A percentile compares a stretch with the other conserved stretches of the same genome.
Evolutionary conservation across 768 basidiomycete species (phyloP).

Genomic region (Mycena belliarum): DNA sequence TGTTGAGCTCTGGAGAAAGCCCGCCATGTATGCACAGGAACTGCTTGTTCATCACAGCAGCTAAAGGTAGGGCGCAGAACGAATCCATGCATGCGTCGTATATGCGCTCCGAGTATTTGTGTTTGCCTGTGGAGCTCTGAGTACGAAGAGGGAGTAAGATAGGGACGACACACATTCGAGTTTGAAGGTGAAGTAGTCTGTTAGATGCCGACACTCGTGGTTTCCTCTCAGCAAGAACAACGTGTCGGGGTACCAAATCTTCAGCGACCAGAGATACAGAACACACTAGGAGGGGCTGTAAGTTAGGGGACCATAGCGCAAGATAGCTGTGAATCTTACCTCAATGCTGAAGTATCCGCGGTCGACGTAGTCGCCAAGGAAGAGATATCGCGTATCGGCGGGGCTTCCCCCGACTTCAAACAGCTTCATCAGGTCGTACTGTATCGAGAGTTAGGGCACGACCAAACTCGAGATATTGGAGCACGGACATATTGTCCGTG

Average conservation of each 20-base stretch:
- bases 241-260: slow-evolving; percentile 99
- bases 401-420: slow-evolving; percentile 94
- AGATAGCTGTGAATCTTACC: slow-evolving; percentile 40
- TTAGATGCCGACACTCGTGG: slow-evolving; percentile 97
- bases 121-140: slow-evolving; percentile 68
- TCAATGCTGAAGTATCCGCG: slow-evolving; percentile 94
- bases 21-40: slow-evolving; percentile 99
- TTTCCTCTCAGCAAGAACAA: slow-evolving; percentile 96
- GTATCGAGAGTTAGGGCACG: slow-evolving; percentile 11
- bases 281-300: slow-evolving; percentile 69
- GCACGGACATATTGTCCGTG: slow-evolving; percentile 95
- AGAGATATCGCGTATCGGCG: slow-evolving; percentile 91
- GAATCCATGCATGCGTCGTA: slow-evolving; percentile 99
- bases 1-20: slow-evolving; percentile 91
- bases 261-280: slow-evolving; percentile 95
- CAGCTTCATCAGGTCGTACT: slow-evolving; percentile 95
- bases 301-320: slow-evolving; percentile 1
- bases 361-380: slow-evolving; percentile 92
- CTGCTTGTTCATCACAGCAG: slow-evolving; percentile 99
- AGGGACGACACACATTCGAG: slow-evolving; percentile 78
- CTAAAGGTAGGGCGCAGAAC: slow-evolving; percentile 92
- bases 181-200: slow-evolving; percentile 99
- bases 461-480: background rate
- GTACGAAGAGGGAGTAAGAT: background rate
- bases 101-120: slow-evolving; percentile 96